phyloP scores from a whole-genome alignment of 306 rosid species.

The Crotalaria pallida region DNA sequence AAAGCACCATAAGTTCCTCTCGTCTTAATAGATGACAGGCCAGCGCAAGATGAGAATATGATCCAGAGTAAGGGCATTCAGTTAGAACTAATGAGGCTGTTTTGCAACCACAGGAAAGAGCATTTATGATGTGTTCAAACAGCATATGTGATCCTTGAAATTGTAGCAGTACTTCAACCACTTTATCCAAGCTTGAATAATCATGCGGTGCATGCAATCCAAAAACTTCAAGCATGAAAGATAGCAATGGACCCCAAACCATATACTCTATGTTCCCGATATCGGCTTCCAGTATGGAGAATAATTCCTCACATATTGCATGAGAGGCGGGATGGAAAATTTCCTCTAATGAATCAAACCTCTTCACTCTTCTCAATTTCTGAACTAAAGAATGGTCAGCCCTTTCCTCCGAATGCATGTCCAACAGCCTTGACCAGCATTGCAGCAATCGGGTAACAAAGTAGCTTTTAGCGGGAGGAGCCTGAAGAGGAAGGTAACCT shows the following conservation, averaged over 20 bases:
- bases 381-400: slow-evolving; percentile 62
- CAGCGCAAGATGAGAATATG: slow-evolving; percentile 84
- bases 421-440: slow-evolving; percentile 85
- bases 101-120: slow-evolving; percentile 73
- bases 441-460: slow-evolving; percentile 52
- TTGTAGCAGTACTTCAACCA: slow-evolving; percentile 64
- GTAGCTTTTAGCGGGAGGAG: slow-evolving; percentile 46
- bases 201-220: slow-evolving; percentile 68
- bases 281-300: slow-evolving; percentile 58
- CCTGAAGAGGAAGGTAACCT: slow-evolving; percentile 80
- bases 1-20: slow-evolving; percentile 83
- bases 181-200: slow-evolving; percentile 75
- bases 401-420: slow-evolving; percentile 57
- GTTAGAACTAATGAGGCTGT: slow-evolving; percentile 52
- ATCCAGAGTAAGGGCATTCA: slow-evolving; percentile 88
- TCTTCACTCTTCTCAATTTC: slow-evolving; percentile 68
- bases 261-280: slow-evolving; percentile 51
- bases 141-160: slow-evolving; percentile 62
- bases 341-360: slow-evolving; percentile 71
- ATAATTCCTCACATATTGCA: slow-evolving; percentile 74
- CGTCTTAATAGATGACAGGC: slow-evolving; percentile 74
- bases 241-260: slow-evolving; percentile 80
- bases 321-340: slow-evolving; percentile 60
- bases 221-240: slow-evolving; percentile 75
- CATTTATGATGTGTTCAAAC: slow-evolving; percentile 68